A percentile compares a stretch with the other conserved stretches of the same genome.
Conservation (phyloP, 2,329 filamentous ascomycete species). For the Eutypa lata region DNA sequence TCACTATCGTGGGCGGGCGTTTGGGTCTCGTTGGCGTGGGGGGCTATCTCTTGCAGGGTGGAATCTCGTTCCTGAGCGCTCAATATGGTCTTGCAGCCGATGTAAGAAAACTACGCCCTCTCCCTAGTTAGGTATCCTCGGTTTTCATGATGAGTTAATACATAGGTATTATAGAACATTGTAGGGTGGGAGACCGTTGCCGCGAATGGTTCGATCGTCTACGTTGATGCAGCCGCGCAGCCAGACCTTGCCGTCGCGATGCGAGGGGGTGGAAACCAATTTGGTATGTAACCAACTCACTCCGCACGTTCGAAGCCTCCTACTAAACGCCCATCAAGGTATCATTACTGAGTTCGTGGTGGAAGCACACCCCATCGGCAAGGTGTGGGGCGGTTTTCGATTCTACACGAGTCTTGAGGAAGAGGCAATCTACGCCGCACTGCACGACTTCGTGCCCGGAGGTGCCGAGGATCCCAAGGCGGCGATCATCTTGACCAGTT, state of each 20-base stretch:
- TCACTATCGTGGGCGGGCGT: constrained; percentile 30
- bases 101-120: constrained; percentile 10
- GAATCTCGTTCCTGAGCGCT: constrained; percentile 26
- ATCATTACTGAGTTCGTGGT: constrained; percentile 32
- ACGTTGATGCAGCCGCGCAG: constrained; percentile 21
- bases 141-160: neutral
- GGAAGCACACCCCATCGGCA: constrained; percentile 26
- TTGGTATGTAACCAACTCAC: constrained; percentile 14
- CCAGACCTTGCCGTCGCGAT: constrained; percentile 25
- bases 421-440: constrained; percentile 26
- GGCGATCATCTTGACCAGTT: constrained; percentile 26
- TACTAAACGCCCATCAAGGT: constrained; percentile 15
- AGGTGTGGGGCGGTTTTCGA: constrained; percentile 36
- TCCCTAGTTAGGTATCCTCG: no score
- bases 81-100: constrained; percentile 26
- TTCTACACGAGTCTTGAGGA: constrained; percentile 27
- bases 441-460: constrained; percentile 29
- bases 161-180: constrained; percentile 10
- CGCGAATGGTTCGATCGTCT: constrained; percentile 21
- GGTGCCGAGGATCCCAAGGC: constrained; percentile 24
- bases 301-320: no score
- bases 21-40: constrained; percentile 27
- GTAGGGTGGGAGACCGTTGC: constrained; percentile 24
- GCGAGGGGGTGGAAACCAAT: constrained; percentile 25
- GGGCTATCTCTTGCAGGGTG: constrained; percentile 25